These are phyloP conservation scores for Hypoxylon rubiginosum DNA, from an alignment of 2,329 filamentous ascomycete species.

Conservation along the genomic window DNA sequence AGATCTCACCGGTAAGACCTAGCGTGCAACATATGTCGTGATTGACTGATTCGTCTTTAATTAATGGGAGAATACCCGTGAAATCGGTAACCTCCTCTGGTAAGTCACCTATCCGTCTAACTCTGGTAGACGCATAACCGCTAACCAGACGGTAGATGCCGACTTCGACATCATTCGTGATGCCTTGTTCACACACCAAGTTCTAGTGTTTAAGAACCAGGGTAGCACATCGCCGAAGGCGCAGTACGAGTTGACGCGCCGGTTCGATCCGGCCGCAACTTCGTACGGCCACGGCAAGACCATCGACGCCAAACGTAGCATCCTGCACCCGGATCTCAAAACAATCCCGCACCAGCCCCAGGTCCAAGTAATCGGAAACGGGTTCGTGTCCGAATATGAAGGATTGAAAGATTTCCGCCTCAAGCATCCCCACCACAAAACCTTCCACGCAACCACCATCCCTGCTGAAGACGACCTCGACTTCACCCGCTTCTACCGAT, in stretches of 20 bases:
- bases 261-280: constrained; percentile 76
- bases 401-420: constrained; percentile 77
- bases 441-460: constrained; percentile 77
- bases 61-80: constrained; percentile 66
- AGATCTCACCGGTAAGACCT: constrained; percentile 69
- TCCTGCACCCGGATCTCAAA: constrained; percentile 84
- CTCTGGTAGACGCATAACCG: not conserved
- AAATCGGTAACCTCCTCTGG: constrained; percentile 72
- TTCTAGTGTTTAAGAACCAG: constrained; percentile 80
- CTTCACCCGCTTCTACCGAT: constrained; percentile 75
- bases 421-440: constrained; percentile 81
- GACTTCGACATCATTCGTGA: constrained; percentile 74
- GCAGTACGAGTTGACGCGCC: constrained; percentile 79
- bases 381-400: constrained; percentile 76
- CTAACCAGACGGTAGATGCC: constrained; percentile 61
- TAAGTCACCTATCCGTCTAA: constrained; percentile 53
- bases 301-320: constrained; percentile 71
- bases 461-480: constrained; percentile 65
- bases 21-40: constrained; percentile 19
- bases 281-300: constrained; percentile 84
- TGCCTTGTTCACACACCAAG: constrained; percentile 76
- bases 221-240: constrained; percentile 73
- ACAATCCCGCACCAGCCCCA: constrained; percentile 85
- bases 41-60: constrained; percentile 40
- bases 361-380: constrained; percentile 85